phyloP scores from a whole-genome alignment of 2,329 filamentous ascomycete species.

The Sclerotinia borealis region DNA sequence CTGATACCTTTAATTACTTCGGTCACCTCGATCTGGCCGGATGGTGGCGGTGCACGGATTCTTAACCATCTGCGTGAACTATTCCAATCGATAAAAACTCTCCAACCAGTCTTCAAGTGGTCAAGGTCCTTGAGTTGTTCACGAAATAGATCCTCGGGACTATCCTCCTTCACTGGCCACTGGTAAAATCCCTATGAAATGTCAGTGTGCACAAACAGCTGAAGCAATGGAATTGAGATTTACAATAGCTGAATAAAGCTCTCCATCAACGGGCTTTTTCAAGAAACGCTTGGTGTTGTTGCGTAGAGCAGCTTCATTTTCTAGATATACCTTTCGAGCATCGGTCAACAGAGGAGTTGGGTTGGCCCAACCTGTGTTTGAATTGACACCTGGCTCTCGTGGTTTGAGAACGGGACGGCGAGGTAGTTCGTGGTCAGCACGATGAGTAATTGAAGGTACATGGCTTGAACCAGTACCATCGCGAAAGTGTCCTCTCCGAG shows the following conservation, averaged over 20 bases:
- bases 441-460: not conserved
- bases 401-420: not conserved
- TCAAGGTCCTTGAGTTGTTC: constrained; percentile 22
- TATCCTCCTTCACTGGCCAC: constrained; percentile 19
- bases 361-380: constrained; percentile 1
- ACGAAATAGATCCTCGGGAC: constrained; percentile 18
- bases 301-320: not conserved
- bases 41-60: constrained; percentile 10
- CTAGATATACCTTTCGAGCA: not conserved
- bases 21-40: constrained; percentile 2
- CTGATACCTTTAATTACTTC: constrained; percentile 23
- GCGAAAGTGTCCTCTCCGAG: not conserved
- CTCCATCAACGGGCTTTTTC: not conserved
- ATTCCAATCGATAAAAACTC: constrained; percentile 22
- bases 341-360: not conserved
- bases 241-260: not conserved
- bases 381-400: not conserved
- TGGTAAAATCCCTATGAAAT: constrained; percentile 19
- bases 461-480: not conserved
- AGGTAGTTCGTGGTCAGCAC: not conserved
- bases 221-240: not conserved
- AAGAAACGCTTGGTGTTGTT: not conserved
- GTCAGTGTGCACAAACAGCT: not conserved
- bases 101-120: constrained; percentile 14
- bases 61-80: constrained; percentile 13